Conservation (phyloP, 768 basidiomycete species). For the Strobilomyces dryophilus region DNA sequence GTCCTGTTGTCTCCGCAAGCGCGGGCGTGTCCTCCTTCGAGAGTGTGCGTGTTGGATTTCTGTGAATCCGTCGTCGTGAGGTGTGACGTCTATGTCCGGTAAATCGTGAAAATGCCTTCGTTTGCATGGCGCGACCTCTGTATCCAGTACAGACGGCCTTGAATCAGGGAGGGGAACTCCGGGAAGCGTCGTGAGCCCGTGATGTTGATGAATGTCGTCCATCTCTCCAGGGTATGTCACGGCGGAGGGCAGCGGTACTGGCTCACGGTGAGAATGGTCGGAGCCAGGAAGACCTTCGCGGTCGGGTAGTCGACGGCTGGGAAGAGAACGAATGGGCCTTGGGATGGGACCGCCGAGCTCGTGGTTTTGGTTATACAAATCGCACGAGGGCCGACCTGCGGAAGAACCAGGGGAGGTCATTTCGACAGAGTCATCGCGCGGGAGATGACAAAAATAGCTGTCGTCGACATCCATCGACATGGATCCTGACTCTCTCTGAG, state of each 20-base stretch:
- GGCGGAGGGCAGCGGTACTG: not conserved
- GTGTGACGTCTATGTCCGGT: not conserved
- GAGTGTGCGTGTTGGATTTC: not conserved
- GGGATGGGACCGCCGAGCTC: not conserved
- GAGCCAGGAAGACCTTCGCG: not conserved
- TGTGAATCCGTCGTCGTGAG: not conserved
- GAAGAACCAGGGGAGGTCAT: not conserved
- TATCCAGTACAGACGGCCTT: not conserved
- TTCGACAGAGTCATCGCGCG: not conserved
- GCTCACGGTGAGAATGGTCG: not conserved
- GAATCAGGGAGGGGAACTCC: not conserved
- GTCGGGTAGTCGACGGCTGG: not conserved
- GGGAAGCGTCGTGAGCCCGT: not conserved
- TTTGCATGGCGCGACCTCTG: conserved; percentile 10
- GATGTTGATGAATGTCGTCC: not conserved
- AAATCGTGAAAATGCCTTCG: conserved; percentile 12
- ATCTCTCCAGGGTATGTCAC: not conserved
- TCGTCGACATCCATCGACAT: conserved; percentile 13
- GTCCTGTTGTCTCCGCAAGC: conserved; percentile 3
- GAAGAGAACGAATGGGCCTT: not conserved
- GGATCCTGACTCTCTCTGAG: conserved; percentile 8
- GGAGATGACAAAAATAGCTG: not conserved
- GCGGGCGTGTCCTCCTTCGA: conserved; percentile 6
- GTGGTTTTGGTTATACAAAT: not conserved
- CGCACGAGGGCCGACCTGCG: not conserved